These are phyloP conservation scores for Onygena corvina DNA, from an alignment of 2,329 filamentous ascomycete genomes.

Conservation along the genomic window DNA sequence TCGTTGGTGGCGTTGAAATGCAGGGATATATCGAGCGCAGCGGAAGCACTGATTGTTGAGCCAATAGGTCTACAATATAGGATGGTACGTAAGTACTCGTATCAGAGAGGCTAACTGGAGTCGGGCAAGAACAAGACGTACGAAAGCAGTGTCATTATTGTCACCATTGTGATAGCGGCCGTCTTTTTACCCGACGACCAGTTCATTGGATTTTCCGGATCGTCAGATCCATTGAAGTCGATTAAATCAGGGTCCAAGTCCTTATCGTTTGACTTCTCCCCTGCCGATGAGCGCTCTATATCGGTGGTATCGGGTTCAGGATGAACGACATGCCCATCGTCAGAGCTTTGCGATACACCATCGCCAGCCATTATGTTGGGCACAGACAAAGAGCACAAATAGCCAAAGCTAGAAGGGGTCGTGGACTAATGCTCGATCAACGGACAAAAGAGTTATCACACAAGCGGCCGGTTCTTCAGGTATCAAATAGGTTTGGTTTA, in stretches of 20 bases:
- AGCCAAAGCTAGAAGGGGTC: no score
- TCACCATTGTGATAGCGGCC: slow-evolving; percentile 10
- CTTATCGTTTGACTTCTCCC: neutral
- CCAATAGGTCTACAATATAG: slow-evolving; percentile 8
- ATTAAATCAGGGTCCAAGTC: slow-evolving; percentile 15
- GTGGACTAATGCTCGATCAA: no score
- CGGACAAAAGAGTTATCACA: no score
- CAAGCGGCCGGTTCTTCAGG: no score
- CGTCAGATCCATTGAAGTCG: slow-evolving; percentile 19
- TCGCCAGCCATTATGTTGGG: neutral
- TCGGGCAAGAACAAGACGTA: neutral
- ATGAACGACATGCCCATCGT: neutral
- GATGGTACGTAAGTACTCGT: neutral
- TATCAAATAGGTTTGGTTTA: no score
- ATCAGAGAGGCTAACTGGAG: neutral
- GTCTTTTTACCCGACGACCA: slow-evolving; percentile 15
- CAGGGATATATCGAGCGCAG: slow-evolving; percentile 27
- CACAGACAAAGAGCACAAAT: no score
- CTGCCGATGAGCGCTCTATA: neutral
- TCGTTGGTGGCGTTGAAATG: slow-evolving; percentile 37
- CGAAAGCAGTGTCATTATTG: slow-evolving; percentile 10
- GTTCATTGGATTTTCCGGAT: slow-evolving; percentile 21
- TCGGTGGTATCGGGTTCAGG: neutral
- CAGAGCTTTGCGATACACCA: neutral
- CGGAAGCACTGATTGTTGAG: slow-evolving; percentile 12